These are phyloP conservation scores for Coemansia sp. DNA, from an alignment of 192 early-diverging fungal genomes.

Conservation along the genomic window DNA sequence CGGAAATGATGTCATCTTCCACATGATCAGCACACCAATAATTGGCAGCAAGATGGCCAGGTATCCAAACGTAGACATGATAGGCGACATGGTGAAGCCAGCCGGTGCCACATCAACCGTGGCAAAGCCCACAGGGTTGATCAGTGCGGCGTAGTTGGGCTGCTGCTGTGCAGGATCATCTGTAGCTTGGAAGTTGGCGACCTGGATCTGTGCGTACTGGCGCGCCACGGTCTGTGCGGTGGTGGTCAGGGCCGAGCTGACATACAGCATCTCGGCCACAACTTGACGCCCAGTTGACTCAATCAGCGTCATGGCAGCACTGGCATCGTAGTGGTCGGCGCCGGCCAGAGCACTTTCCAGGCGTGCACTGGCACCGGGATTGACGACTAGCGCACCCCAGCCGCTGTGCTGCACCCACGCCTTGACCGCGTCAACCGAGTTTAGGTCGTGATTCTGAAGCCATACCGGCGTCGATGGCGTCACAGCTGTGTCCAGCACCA, in stretches of 20 bases:
- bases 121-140: slow-evolving; percentile 30
- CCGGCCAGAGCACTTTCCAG: slow-evolving; percentile 19
- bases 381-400: slow-evolving; percentile 47
- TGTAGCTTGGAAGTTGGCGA: slow-evolving; percentile 3
- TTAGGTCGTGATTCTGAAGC: slow-evolving; percentile 4
- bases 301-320: slow-evolving; percentile 33
- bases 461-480: slow-evolving; percentile 26
- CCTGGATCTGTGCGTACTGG: slow-evolving; percentile 26
- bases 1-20: slow-evolving; percentile 41
- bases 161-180: not conserved
- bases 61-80: slow-evolving; percentile 37
- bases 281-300: slow-evolving; percentile 26
- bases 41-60: slow-evolving; percentile 19
- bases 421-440: slow-evolving; percentile 10
- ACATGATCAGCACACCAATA: slow-evolving; percentile 38
- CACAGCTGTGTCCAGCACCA: slow-evolving; percentile 19
- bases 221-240: slow-evolving; percentile 12
- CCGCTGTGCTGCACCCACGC: slow-evolving; percentile 22
- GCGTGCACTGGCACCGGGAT: slow-evolving; percentile 24
- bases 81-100: slow-evolving; percentile 25
- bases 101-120: slow-evolving; percentile 28
- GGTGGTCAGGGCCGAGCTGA: slow-evolving; percentile 18
- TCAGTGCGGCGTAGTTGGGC: slow-evolving; percentile 18
- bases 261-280: slow-evolving; percentile 28
- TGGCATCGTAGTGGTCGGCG: slow-evolving; percentile 24